Conservation (phyloP, 805 yeast genomes). For the Candida nanaspora region DNA sequence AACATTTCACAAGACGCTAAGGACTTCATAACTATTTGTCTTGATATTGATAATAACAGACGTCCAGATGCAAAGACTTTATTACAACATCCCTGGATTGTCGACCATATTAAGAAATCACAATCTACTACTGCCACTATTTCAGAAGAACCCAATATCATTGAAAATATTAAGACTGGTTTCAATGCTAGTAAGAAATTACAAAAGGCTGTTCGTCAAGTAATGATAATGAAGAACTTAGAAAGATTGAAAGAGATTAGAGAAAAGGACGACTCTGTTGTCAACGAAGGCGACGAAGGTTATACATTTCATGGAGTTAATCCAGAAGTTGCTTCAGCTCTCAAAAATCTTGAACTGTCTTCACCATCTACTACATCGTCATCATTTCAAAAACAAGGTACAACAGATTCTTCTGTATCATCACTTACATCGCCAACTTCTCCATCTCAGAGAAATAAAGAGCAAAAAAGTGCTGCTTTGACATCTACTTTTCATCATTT, state of each 20-base stretch:
- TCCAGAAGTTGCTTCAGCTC: neutral
- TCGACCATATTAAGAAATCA: conserved; percentile 22
- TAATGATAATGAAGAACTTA: conserved; percentile 68
- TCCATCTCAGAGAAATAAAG: neutral
- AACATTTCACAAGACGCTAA: conserved; percentile 72
- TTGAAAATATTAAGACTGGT: conserved; percentile 67
- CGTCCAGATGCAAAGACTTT: conserved; percentile 61
- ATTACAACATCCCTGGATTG: conserved; percentile 67
- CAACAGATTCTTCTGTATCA: neutral
- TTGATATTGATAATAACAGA: conserved; percentile 51
- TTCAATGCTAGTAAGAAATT: conserved; percentile 74
- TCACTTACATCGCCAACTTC: neutral
- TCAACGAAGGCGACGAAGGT: conserved; percentile 43
- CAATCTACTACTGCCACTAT: neutral
- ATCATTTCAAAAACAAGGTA: too few species aligned
- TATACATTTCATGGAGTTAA: neutral
- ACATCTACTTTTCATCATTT: conserved; percentile 8
- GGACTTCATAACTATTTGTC: conserved; percentile 57
- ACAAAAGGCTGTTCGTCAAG: conserved; percentile 74
- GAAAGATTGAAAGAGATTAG: conserved; percentile 53
- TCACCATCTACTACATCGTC: neutral
- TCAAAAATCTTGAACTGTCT: neutral
- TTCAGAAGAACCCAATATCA: conserved; percentile 42
- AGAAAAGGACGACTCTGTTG: conserved; percentile 35
- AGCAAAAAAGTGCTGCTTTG: conserved; percentile 3